phyloP scores from a whole-genome alignment of 345 rosid species.

The Acer negundo region DNA sequence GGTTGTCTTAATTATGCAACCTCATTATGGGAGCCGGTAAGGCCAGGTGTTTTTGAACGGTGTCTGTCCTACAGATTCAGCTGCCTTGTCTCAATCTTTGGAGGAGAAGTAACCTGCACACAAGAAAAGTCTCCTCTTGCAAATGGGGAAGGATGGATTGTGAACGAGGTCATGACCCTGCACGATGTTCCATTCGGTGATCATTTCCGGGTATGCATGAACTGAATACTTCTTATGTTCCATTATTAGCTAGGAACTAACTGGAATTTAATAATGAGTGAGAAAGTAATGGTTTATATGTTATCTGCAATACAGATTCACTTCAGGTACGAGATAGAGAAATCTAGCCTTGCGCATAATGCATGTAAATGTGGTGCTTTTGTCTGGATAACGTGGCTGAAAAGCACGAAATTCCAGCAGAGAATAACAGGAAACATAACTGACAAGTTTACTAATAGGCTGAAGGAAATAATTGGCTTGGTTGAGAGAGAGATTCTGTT shows the following conservation, averaged over 20 bases:
- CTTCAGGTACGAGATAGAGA: slow-evolving; percentile 57
- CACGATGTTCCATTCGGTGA: slow-evolving; percentile 72
- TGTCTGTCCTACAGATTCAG: slow-evolving; percentile 61
- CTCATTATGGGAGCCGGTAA: slow-evolving; percentile 62
- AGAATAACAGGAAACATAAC: slow-evolving; percentile 62
- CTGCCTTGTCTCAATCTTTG: slow-evolving; percentile 69
- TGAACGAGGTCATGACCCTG: slow-evolving; percentile 64
- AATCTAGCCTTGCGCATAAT: slow-evolving; percentile 37
- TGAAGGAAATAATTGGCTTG: slow-evolving; percentile 59
- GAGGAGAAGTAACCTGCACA: slow-evolving; percentile 70
- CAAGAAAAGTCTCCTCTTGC: slow-evolving; percentile 56
- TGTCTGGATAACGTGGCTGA: slow-evolving; percentile 64
- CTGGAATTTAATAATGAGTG: background rate
- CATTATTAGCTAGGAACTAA: background rate
- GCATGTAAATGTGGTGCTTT: slow-evolving; percentile 64
- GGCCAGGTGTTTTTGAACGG: slow-evolving; percentile 51
- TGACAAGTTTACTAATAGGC: slow-evolving; percentile 53
- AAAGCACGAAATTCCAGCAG: slow-evolving; percentile 69
- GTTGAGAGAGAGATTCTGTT: slow-evolving; percentile 54
- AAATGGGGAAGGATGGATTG: slow-evolving; percentile 61
- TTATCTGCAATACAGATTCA: slow-evolving; percentile 45
- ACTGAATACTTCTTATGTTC: background rate
- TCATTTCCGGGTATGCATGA: slow-evolving; percentile 50
- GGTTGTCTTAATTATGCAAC: slow-evolving; percentile 65
- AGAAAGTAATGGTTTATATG: background rate